phyloP scores from a whole-genome alignment of 2,329 filamentous ascomycete genomes.

The Claviceps sp. region DNA sequence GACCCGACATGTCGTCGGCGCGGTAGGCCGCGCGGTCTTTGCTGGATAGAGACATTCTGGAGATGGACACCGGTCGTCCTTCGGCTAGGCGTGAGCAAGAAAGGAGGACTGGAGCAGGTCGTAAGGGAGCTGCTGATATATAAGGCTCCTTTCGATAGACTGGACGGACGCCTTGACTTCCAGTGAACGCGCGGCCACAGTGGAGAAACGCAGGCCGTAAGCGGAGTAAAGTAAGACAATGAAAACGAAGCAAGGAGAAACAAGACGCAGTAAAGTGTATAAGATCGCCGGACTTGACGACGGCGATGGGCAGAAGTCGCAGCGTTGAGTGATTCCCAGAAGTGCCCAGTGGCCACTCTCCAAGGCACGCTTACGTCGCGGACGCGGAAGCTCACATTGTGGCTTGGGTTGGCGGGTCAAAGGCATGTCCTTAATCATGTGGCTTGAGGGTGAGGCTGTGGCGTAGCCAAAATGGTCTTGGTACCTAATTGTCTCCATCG shows the following conservation, averaged over 20 bases:
- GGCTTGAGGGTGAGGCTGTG: too few species aligned
- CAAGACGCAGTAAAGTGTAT: neutral
- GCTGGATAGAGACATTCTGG: conserved; percentile 21
- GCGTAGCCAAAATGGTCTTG: too few species aligned
- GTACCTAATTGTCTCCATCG: too few species aligned
- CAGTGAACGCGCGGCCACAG: neutral
- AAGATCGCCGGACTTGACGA: neutral
- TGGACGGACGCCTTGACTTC: neutral
- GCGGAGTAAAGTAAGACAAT: neutral
- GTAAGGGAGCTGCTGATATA: neutral
- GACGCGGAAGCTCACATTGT: too few species aligned
- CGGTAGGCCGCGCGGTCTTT: conserved; percentile 26
- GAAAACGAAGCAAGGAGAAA: neutral
- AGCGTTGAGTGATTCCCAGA: too few species aligned
- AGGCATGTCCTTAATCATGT: too few species aligned
- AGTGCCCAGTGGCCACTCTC: too few species aligned
- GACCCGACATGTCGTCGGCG: conserved; percentile 22
- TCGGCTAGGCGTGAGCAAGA: neutral
- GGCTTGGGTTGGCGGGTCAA: too few species aligned
- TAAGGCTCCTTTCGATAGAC: neutral
- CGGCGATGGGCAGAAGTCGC: conserved; percentile 5
- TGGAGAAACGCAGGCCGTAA: neutral
- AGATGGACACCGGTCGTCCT: neutral
- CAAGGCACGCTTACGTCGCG: too few species aligned
- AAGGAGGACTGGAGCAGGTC: neutral